Base-by-base conservation (phyloP, 176 grass and related monocot genomes). In the Cocos nucifera region DNA sequence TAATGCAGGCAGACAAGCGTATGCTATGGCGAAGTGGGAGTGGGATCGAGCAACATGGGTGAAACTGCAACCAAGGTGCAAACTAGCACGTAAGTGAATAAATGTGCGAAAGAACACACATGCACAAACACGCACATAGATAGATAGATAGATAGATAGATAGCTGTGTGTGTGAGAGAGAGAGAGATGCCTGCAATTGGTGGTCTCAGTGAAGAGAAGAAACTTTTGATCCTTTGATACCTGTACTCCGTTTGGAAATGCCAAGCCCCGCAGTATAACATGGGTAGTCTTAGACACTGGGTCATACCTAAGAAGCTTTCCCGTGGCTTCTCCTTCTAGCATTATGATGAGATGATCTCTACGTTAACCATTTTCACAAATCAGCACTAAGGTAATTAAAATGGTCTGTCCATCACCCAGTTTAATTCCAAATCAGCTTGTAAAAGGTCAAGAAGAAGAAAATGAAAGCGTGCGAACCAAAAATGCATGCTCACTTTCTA, bases 231-330 rank as follows among this genome's bases (percentile, higher is more conserved):
- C 86, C 61, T 86, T 82, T 14, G 90, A 95, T 6, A 95, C 78
- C 69, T 95, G 90, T 16, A 95, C 82, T 24, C 90, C 90, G 32
- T 95, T 95, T 25, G 90, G 82, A 64, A 95, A 95, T 12, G 85
- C 82, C 20, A 95, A 66, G 29, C 86, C 86, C 8, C 17, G 76
- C 54, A 95, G 56, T 23, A 95, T 79, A 19, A 89, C 80, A 58
- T 73, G 79, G 50, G 49, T 74, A 14, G 23, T 53, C 21, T 63
- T 66, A 4, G 86, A 66, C 5, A 39, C 68, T 2, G 80, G 86
- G 56, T 95, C 86, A n/a, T 89, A 95, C 19, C 90, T 75, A 23
- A 95, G 82, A 21, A 95, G 54, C 59, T 77, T 80, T 44, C 90
- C 90, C 0, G 90, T 89, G 22, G 86, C 82, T 77, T 95, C 90